These are phyloP conservation scores for Corymbia maculata DNA, from an alignment of 345 rosid species.

Conservation along the genomic window DNA sequence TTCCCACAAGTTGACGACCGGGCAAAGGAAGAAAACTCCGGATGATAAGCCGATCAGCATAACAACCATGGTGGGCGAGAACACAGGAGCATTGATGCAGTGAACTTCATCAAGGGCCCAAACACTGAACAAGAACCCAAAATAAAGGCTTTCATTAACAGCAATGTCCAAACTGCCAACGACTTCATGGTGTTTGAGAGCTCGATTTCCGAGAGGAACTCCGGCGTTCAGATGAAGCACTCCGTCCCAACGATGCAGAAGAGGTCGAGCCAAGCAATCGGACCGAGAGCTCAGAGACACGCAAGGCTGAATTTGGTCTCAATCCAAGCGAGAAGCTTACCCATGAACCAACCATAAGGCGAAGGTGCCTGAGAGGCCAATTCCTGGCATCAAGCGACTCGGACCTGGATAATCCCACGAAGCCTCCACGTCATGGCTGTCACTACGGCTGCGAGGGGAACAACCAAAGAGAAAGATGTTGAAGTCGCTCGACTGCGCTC, in stretches of 20 bases:
- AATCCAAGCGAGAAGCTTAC: constrained; percentile 40
- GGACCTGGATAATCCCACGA: constrained; percentile 51
- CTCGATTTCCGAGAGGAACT: constrained; percentile 39
- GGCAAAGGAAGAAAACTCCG: constrained; percentile 19
- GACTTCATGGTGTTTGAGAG: constrained; percentile 56
- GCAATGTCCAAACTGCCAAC: constrained; percentile 57
- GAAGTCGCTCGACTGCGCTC: constrained; percentile 5
- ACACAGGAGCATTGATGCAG: constrained; percentile 66
- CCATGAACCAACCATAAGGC: constrained; percentile 46
- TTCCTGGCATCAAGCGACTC: constrained; percentile 70
- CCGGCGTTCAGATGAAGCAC: constrained; percentile 54
- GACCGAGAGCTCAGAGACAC: constrained; percentile 14
- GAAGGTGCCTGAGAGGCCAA: constrained; percentile 75
- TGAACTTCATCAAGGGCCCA: constrained; percentile 26
- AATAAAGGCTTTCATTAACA: constrained; percentile 44
- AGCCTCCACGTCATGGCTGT: constrained; percentile 71
- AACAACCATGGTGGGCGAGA: constrained; percentile 76
- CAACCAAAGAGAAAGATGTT: constrained; percentile 29
- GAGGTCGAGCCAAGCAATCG: constrained; percentile 5
- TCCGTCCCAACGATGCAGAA: constrained; percentile 5
- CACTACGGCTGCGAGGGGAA: constrained; percentile 27
- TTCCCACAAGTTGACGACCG: constrained; percentile 34
- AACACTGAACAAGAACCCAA: constrained; percentile 13
- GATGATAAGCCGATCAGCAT: constrained; percentile 17
- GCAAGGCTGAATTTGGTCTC: constrained; percentile 19